Base-by-base conservation (phyloP, 257 asterid genomes). In the Cinchona pubescens region DNA sequence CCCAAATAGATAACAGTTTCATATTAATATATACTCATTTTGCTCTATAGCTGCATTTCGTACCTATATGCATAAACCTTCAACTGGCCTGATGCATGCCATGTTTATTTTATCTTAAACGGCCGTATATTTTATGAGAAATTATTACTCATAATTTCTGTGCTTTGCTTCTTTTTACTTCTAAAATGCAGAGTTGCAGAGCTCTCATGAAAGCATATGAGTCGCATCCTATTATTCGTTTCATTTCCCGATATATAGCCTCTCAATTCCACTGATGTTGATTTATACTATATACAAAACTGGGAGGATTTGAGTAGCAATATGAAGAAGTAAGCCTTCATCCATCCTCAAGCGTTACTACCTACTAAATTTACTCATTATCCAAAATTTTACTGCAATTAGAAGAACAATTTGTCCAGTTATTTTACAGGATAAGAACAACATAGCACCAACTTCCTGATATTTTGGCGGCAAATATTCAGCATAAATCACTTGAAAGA, bases 141-240 rank as follows among this genome's bases (percentile, higher is more conserved):
- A 56, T 56, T 56, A n/a, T 12, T n/a, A 53, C 75, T 70, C 38
- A 53, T 21, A 25, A 56, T 8, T 77, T 58, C 78, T 77, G 49
- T 65, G 21, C 60, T 23, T 43, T 76, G 3, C 61, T 48, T 18
- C 25, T 62, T 61, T 51, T 71, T 71, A 25, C 68, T 72, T 76
- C 71, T 40, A 46, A 67, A 13, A 60, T 88, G 90, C 94, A 95
- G 99, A 89, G 63, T 80, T 92, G 97, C 60, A 72, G 82, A 67
- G 91, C 89, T 69, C 91, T 92, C 4, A 34, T 80, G 83, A 91
- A 88, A 82, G 99, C 98, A 5, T 95, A 89, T 67, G 97, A 86
- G 76, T 91, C 91, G 97, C 91, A 88, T 70, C 98, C 98, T 2
- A 13, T 85, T 53, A 58, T 87, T 79, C 96, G 91, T 86, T 92